These are phyloP conservation scores for Epichloe uncinata DNA, from an alignment of 2,329 filamentous ascomycete genomes.

Conservation along the genomic window DNA sequence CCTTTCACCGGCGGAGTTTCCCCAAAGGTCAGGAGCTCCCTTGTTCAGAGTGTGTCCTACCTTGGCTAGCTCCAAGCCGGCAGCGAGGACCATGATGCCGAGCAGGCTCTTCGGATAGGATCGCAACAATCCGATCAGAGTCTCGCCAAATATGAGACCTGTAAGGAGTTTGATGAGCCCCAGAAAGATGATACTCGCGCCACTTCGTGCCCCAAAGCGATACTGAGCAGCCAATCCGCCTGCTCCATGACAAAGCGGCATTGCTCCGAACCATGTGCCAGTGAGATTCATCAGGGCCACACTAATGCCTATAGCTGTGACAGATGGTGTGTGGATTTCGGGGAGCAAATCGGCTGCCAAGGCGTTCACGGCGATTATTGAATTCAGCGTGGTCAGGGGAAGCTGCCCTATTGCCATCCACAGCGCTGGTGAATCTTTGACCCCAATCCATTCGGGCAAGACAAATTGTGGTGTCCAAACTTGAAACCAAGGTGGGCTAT, in stretches of 20 bases:
- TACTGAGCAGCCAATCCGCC: slow-evolving; percentile 85
- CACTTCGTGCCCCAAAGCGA: slow-evolving; percentile 81
- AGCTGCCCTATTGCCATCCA: slow-evolving; percentile 70
- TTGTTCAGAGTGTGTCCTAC: slow-evolving; percentile 76
- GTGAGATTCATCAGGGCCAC: slow-evolving; percentile 74
- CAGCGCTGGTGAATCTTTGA: slow-evolving; percentile 20
- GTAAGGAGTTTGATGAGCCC: slow-evolving; percentile 63
- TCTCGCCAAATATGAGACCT: slow-evolving; percentile 61
- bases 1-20: slow-evolving; percentile 35
- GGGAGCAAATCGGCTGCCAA: slow-evolving; percentile 69
- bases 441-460: slow-evolving; percentile 19
- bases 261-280: slow-evolving; percentile 83
- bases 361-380: slow-evolving; percentile 74
- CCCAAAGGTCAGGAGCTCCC: slow-evolving; percentile 48
- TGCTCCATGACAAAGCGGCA: slow-evolving; percentile 91
- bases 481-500: slow-evolving; percentile 35
- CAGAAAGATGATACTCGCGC: slow-evolving; percentile 68
- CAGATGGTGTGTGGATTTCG: slow-evolving; percentile 48
- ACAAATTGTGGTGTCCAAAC: slow-evolving; percentile 46
- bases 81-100: slow-evolving; percentile 80
- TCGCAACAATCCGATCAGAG: slow-evolving; percentile 55
- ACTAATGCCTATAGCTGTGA: slow-evolving; percentile 67
- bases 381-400: slow-evolving; percentile 87
- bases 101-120: slow-evolving; percentile 66
- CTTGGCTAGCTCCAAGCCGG: slow-evolving; percentile 75